Conservation (phyloP, 192 early-diverging fungal species). For the Backusella liffmaniae region DNA sequence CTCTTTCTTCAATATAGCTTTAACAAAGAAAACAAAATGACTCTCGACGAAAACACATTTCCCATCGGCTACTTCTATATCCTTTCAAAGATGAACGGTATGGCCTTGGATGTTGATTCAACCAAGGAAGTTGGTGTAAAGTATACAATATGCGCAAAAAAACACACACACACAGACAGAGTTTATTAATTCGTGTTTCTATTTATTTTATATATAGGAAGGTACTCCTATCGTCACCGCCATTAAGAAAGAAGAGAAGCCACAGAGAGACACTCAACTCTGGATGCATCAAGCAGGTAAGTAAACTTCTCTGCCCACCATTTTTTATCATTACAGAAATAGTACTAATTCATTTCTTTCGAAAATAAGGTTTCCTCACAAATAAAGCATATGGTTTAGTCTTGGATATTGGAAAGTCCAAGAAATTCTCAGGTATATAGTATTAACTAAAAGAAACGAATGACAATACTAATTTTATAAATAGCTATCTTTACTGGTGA, state of each 20-base stretch:
- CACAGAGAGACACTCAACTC: slow-evolving; percentile 13
- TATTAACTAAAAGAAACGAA: neutral
- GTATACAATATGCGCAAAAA: neutral
- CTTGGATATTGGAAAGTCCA: slow-evolving; percentile 18
- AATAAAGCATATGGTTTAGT: slow-evolving; percentile 21
- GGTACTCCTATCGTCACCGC: neutral
- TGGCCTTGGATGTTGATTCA: slow-evolving; percentile 22
- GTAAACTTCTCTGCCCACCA: neutral
- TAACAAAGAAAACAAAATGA: slow-evolving; percentile 4
- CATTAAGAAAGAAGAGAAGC: neutral
- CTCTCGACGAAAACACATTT: slow-evolving; percentile 9
- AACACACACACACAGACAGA: neutral
- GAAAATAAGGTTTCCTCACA: slow-evolving; percentile 21
- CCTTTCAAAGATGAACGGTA: slow-evolving; percentile 15
- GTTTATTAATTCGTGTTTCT: neutral
- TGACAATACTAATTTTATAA: neutral
- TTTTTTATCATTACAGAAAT: neutral
- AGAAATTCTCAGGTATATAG: slow-evolving; percentile 13
- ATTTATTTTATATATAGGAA: neutral
- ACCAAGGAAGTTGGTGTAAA: neutral
- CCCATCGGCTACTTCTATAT: slow-evolving; percentile 28
- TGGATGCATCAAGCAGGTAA: slow-evolving; percentile 28
- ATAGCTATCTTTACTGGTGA: slow-evolving; percentile 30
- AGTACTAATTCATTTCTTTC: neutral
- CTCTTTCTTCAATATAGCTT: neutral